Evolutionary conservation across 176 grass and related monocot genomes (phyloP).

Genomic region (Oryza nivara): DNA sequence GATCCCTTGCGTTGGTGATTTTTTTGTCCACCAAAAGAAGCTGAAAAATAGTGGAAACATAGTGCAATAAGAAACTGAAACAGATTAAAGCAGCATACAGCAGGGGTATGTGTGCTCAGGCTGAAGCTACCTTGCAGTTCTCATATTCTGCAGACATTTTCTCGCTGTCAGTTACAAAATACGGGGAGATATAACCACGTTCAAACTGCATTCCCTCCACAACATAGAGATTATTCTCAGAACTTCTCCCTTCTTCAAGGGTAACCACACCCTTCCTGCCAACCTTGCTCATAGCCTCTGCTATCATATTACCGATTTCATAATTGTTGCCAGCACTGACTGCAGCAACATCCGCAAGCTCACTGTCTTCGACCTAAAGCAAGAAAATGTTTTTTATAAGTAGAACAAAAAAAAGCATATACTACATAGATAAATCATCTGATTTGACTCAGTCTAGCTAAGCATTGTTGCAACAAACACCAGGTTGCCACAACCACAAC

Average conservation of each 20-base stretch:
- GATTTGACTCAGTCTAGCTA: neutral
- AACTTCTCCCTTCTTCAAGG: slow-evolving; percentile 92
- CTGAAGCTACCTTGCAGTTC: slow-evolving; percentile 84
- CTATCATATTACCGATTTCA: slow-evolving; percentile 96
- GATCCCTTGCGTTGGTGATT: slow-evolving; percentile 87
- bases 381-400: slow-evolving; percentile 1
- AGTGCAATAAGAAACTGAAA: slow-evolving; percentile 32
- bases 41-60: slow-evolving; percentile 47
- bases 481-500: slow-evolving; percentile 10
- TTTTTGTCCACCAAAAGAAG: slow-evolving; percentile 95
- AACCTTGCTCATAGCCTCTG: slow-evolving; percentile 97
- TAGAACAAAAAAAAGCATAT: slow-evolving; percentile 11
- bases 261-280: slow-evolving; percentile 96
- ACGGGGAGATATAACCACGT: slow-evolving; percentile 95
- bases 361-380: slow-evolving; percentile 88
- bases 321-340: slow-evolving; percentile 97
- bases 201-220: slow-evolving; percentile 99
- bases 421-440: neutral
- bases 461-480: neutral
- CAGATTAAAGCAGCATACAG: neutral
- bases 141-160: slow-evolving; percentile 94
- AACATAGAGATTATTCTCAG: slow-evolving; percentile 89
- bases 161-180: slow-evolving; percentile 95
- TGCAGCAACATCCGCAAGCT: slow-evolving; percentile 92
- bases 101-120: neutral